Percentiles rank a stretch among this genome's conserved stretches.
phyloP scores from a whole-genome alignment of 73 alveolate genomes.

The Paramecium tetraurelia region DNA sequence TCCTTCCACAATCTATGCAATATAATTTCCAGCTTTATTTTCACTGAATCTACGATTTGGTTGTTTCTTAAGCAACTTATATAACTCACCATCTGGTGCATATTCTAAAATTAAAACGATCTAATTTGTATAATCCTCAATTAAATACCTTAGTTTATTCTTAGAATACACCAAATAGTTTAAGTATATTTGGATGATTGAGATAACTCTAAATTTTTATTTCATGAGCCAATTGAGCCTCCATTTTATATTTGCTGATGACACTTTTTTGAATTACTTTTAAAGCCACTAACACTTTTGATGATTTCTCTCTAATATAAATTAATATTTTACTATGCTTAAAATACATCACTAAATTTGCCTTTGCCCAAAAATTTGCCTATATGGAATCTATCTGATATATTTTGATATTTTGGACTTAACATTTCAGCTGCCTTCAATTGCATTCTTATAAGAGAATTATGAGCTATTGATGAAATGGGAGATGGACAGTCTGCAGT shows the following conservation, averaged over 20 bases:
- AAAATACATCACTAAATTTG: conserved; percentile 60
- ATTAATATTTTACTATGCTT: conserved; percentile 43
- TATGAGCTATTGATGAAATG: neutral
- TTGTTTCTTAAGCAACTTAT: conserved; percentile 68
- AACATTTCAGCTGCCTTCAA: neutral
- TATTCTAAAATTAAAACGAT: conserved; percentile 89
- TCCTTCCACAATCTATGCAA: conserved; percentile 84
- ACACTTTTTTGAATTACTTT: conserved; percentile 50
- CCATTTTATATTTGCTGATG: conserved; percentile 52
- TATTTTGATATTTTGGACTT: conserved; percentile 12
- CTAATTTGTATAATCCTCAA: neutral
- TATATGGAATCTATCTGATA: conserved; percentile 53
- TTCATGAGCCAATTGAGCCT: conserved; percentile 67
- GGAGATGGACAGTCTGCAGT: conserved; percentile 19
- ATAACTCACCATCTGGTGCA: conserved; percentile 95
- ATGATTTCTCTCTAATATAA: conserved; percentile 8
- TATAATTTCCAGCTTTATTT: conserved; percentile 75
- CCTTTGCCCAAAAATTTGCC: conserved; percentile 66
- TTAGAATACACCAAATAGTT: conserved; percentile 93
- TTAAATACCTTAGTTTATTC: conserved; percentile 75
- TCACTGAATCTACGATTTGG: conserved; percentile 70
- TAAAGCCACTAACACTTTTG: conserved; percentile 46
- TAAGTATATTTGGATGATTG: conserved; percentile 86
- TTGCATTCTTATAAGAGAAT: neutral
- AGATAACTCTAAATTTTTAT: conserved; percentile 89